Percentiles rank a stretch among this genome's conserved stretches.
Evolutionary conservation across 2,329 filamentous ascomycete genomes (phyloP).

Genomic region (Calonectria hawksworthii): DNA sequence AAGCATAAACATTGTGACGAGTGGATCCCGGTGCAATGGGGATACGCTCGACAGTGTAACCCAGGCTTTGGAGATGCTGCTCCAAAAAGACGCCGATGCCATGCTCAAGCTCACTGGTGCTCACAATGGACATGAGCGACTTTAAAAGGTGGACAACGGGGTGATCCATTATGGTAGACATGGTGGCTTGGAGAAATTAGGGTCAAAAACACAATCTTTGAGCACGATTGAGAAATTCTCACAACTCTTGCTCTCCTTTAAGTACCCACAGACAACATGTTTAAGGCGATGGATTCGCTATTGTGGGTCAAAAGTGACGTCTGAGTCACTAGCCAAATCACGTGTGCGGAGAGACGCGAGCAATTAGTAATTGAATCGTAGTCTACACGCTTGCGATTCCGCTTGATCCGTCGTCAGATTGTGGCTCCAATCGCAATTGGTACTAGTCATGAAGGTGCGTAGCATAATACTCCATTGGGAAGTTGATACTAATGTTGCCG

Average conservation of each 20-base stretch:
- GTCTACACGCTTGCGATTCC: neutral
- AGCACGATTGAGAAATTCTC: neutral
- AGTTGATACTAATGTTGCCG: neutral
- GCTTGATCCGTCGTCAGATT: neutral
- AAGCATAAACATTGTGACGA: constrained; percentile 80
- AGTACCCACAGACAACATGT: neutral
- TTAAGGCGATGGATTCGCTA: neutral
- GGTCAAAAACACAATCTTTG: neutral
- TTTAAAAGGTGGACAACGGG: constrained; percentile 30
- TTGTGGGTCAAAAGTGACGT: neutral
- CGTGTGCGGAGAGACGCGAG: neutral
- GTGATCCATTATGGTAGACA: neutral
- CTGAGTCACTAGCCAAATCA: neutral
- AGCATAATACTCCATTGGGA: neutral
- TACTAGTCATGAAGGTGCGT: neutral
- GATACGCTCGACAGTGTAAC: constrained; percentile 53
- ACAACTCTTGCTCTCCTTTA: neutral
- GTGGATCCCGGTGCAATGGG: constrained; percentile 35
- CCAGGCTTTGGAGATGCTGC: constrained; percentile 66
- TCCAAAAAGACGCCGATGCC: constrained; percentile 75
- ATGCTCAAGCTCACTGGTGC: constrained; percentile 60
- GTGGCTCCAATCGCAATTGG: neutral
- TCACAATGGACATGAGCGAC: constrained; percentile 33
- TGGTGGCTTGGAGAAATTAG: neutral
- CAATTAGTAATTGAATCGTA: neutral